A percentile compares a stretch with the other conserved stretches of the same genome.
These are phyloP conservation scores for Athelia sp. DNA, from an alignment of 1,284 basidiomycete genomes.

Conservation along the genomic window DNA sequence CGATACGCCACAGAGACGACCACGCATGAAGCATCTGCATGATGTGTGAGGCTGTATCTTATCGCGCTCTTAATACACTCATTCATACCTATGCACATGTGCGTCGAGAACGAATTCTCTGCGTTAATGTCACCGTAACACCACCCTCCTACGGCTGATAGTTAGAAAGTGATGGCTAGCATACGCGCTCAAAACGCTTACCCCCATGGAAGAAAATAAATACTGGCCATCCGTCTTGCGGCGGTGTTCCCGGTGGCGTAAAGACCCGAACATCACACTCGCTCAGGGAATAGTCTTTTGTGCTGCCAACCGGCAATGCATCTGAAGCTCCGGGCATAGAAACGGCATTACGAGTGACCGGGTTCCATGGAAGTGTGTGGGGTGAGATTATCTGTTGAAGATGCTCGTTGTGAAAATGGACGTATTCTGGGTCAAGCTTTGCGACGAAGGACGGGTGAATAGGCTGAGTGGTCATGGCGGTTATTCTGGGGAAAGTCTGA, in stretches of 20 bases:
- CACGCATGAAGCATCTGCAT: constrained; percentile 44
- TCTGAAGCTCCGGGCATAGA: constrained; percentile 52
- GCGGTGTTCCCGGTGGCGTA: constrained; percentile 47
- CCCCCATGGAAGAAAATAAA: constrained; percentile 62
- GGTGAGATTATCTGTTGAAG: constrained; percentile 39
- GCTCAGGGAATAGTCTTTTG: constrained; percentile 42
- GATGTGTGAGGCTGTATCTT: background rate
- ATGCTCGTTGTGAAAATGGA: constrained; percentile 52
- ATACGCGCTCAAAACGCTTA: constrained; percentile 16
- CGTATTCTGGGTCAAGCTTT: constrained; percentile 59
- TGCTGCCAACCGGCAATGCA: constrained; percentile 48
- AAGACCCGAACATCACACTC: constrained; percentile 50
- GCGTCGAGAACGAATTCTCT: constrained; percentile 54
- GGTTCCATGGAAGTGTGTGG: constrained; percentile 57
- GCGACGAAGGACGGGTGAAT: constrained; percentile 53
- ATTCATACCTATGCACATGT: constrained; percentile 52
- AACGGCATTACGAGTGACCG: constrained; percentile 46
- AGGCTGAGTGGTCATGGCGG: constrained; percentile 31
- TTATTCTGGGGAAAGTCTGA: background rate
- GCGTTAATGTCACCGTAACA: constrained; percentile 58
- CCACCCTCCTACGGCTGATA: constrained; percentile 51
- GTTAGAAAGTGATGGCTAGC: background rate
- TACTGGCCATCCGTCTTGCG: constrained; percentile 53
- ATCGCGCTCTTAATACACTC: background rate
- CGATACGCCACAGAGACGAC: constrained; percentile 71